Evolutionary conservation across 257 asterid genomes (phyloP).

Genomic region (Solanum chmielewskii): DNA sequence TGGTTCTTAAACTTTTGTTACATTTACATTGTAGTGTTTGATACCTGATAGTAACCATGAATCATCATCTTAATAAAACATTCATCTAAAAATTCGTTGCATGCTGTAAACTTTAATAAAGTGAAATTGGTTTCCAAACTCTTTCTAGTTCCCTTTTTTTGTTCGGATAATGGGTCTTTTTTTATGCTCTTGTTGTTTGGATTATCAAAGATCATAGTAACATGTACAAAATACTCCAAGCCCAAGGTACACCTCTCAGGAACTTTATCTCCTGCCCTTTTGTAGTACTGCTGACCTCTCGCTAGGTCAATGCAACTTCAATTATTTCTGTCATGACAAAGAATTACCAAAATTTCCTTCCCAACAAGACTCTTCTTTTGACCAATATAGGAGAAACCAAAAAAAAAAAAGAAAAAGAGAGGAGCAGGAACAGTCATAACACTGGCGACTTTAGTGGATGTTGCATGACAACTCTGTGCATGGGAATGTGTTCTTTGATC

Average conservation of each 20-base stretch:
- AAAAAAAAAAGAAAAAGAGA: background rate
- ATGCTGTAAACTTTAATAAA: background rate
- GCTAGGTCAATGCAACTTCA: background rate
- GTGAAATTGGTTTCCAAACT: background rate
- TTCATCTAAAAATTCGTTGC: background rate
- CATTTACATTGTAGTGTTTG: background rate
- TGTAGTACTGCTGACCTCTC: background rate
- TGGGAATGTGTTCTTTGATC: background rate
- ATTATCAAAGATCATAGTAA: background rate
- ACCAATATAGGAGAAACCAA: background rate
- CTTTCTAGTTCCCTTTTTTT: background rate
- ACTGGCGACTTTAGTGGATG: background rate
- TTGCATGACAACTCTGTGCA: background rate
- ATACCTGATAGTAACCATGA: background rate
- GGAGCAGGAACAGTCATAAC: background rate
- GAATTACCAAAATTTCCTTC: background rate
- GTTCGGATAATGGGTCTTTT: background rate
- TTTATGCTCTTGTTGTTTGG: background rate
- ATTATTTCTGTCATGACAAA: background rate
- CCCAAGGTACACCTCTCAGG: background rate
- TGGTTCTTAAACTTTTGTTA: background rate
- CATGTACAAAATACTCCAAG: background rate
- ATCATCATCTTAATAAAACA: background rate
- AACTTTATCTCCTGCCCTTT: background rate
- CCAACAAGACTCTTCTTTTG: background rate